These are phyloP conservation scores for Leptographium wingfieldii DNA, from an alignment of 2,329 filamentous ascomycete genomes.

Conservation along the genomic window DNA sequence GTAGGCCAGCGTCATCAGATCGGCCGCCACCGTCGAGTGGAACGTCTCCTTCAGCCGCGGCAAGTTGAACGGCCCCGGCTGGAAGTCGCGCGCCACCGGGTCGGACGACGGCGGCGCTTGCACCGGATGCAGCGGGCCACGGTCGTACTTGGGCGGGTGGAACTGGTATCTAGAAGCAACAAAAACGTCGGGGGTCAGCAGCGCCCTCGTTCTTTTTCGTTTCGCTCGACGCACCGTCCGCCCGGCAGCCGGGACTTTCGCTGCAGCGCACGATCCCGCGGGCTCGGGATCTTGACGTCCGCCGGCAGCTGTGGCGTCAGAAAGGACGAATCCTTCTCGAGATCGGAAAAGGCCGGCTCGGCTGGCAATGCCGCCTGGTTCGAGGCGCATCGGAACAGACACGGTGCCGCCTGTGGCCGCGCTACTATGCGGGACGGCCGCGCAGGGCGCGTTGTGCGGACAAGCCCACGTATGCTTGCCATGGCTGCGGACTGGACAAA, in stretches of 20 bases:
- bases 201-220: neutral
- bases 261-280: slow-evolving; percentile 21
- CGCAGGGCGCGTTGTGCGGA: slow-evolving; percentile 18
- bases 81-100: slow-evolving; percentile 74
- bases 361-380: slow-evolving; percentile 20
- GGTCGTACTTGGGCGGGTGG: slow-evolving; percentile 86
- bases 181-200: slow-evolving; percentile 11
- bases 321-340: slow-evolving; percentile 39
- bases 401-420: slow-evolving; percentile 15
- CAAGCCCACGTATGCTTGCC: slow-evolving; percentile 28
- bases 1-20: slow-evolving; percentile 83
- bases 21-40: slow-evolving; percentile 70
- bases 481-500: slow-evolving; percentile 15
- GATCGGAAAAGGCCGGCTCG: slow-evolving; percentile 27
- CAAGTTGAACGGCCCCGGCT: slow-evolving; percentile 80
- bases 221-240: slow-evolving; percentile 25
- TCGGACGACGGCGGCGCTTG: slow-evolving; percentile 81
- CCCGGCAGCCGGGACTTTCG: slow-evolving; percentile 30
- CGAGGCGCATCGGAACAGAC: slow-evolving; percentile 31
- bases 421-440: neutral
- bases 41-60: slow-evolving; percentile 85
- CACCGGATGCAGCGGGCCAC: slow-evolving; percentile 84
- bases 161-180: slow-evolving; percentile 65
- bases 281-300: slow-evolving; percentile 27
- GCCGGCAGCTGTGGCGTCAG: slow-evolving; percentile 26